Evolutionary conservation across 306 rosid genomes (phyloP).

Genomic region (Pterocarpus santalinus): DNA sequence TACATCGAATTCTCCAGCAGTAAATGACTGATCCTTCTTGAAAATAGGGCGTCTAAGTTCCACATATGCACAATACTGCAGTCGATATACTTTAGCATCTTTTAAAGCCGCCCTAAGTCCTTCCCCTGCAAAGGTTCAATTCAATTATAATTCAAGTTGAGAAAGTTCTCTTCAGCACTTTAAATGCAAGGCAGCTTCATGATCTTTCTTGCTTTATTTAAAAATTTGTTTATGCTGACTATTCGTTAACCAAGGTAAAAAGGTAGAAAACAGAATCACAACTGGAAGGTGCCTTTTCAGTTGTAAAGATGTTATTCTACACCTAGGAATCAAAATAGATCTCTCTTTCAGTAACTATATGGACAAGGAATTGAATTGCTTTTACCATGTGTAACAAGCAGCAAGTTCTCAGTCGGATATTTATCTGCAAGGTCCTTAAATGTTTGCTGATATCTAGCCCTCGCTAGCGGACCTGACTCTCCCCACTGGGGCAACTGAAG

Average conservation of each 20-base stretch:
- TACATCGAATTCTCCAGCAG: slow-evolving; percentile 64
- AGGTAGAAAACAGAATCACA: background rate
- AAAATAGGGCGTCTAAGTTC: slow-evolving; percentile 70
- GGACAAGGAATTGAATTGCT: background rate
- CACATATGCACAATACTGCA: slow-evolving; percentile 75
- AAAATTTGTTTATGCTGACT: background rate
- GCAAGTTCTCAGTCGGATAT: slow-evolving; percentile 72
- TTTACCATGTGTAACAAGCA: slow-evolving; percentile 85
- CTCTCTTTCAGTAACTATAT: background rate
- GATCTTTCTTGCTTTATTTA: background rate
- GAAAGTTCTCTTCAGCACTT: background rate
- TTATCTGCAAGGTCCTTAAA: slow-evolving; percentile 76
- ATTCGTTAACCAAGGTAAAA: background rate
- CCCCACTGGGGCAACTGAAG: slow-evolving; percentile 78
- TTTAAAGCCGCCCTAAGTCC: slow-evolving; percentile 73
- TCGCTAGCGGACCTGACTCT: slow-evolving; percentile 57
- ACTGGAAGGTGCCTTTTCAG: background rate
- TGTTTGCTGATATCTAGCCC: slow-evolving; percentile 64
- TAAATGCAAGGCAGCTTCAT: background rate
- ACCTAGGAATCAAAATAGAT: background rate
- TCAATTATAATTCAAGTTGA: background rate
- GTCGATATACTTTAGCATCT: slow-evolving; percentile 52
- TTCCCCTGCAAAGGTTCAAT: slow-evolving; percentile 64
- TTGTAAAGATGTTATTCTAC: background rate
- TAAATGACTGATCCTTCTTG: slow-evolving; percentile 40